A percentile compares a stretch with the other conserved stretches of the same genome.
phyloP scores from a whole-genome alignment of 129 eudicot genomes.

The Silybum marianum region DNA sequence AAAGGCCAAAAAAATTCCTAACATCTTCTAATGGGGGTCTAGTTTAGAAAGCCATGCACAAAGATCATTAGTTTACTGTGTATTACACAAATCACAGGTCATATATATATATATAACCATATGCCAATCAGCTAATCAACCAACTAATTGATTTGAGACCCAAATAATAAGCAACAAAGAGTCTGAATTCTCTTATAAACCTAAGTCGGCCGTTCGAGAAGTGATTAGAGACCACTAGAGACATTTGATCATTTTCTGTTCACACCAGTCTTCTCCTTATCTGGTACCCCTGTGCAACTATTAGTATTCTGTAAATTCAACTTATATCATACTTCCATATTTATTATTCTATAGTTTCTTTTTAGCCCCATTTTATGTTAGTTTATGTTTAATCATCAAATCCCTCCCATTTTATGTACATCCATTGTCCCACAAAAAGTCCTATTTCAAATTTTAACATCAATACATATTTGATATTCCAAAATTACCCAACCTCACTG shows the following conservation, averaged over 20 bases:
- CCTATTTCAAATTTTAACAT: not conserved
- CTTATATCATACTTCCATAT: not conserved
- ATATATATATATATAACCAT: not conserved
- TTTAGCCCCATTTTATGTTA: not conserved
- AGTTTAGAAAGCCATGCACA: not conserved
- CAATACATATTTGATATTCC: not conserved
- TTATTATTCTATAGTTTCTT: not conserved
- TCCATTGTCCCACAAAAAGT: not conserved
- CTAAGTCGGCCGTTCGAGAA: no score
- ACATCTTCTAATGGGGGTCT: not conserved
- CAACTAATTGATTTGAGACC: not conserved
- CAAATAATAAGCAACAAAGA: not conserved
- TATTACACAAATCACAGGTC: not conserved
- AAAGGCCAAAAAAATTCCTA: not conserved
- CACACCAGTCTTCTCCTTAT: not conserved
- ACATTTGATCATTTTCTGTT: no score
- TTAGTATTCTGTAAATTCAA: not conserved
- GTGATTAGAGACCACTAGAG: no score
- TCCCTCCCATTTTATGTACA: not conserved
- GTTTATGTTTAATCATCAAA: not conserved
- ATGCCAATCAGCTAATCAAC: not conserved
- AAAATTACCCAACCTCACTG: not conserved
- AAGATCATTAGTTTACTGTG: not conserved
- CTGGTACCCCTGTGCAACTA: not conserved
- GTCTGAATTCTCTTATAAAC: not conserved